Conservation (phyloP, 1,284 basidiomycete genomes). For the Phlebopus sp. region DNA sequence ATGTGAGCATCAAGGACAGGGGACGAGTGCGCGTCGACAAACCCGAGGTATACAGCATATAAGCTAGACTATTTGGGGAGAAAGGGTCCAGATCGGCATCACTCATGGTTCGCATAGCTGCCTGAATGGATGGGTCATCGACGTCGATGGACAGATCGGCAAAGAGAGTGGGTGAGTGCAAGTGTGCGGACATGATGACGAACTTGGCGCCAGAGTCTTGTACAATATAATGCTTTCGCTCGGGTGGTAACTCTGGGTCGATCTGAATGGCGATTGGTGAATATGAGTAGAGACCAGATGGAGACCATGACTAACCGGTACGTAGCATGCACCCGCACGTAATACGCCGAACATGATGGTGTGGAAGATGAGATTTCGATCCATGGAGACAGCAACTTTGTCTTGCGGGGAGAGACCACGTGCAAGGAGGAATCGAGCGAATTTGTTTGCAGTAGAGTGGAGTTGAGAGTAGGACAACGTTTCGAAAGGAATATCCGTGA, state of each 20-base stretch:
- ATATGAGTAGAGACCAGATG: conserved; percentile 4
- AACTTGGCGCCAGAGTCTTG: conserved; percentile 43
- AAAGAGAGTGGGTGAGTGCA: conserved; percentile 28
- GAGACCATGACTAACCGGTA: conserved; percentile 42
- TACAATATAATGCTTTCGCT: conserved; percentile 48
- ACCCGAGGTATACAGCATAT: conserved; percentile 56
- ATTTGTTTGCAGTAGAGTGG: conserved; percentile 37
- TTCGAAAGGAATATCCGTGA: conserved; percentile 13
- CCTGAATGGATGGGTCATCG: conserved; percentile 23
- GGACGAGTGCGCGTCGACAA: background rate
- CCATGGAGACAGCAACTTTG: conserved; percentile 48
- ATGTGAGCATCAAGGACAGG: background rate
- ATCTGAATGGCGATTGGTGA: conserved; percentile 34
- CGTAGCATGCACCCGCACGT: conserved; percentile 53
- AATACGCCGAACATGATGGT: conserved; percentile 46
- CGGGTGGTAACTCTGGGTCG: conserved; percentile 49
- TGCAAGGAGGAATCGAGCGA: conserved; percentile 43
- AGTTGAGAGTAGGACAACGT: conserved; percentile 40
- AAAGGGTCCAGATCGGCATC: conserved; percentile 32
- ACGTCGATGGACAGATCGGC: conserved; percentile 34
- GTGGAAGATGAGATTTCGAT: conserved; percentile 44
- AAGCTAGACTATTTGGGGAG: conserved; percentile 39
- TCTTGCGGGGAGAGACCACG: conserved; percentile 41
- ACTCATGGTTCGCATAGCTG: conserved; percentile 29
- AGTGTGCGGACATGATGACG: conserved; percentile 38